Evolutionary conservation across 352 stramenopile genomes (phyloP), one percentile per base, ranked within the genome.

Genomic region (Globisporangium megalacanthum): DNA sequence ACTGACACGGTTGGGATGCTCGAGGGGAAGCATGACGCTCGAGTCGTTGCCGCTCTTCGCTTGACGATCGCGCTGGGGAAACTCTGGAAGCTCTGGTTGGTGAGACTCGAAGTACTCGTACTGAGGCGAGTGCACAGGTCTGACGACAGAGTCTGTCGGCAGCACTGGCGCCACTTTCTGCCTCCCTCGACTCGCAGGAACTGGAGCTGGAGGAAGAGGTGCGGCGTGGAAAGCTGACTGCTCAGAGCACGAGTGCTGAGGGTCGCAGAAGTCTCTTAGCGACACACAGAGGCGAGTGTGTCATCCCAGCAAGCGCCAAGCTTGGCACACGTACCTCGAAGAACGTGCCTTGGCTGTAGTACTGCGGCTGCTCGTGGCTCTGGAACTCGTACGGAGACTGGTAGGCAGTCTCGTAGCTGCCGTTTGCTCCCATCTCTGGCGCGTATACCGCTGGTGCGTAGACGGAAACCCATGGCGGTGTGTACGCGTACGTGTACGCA

Each of bases 141-240:
- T 45, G 19, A 64, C 52, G 17, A 47, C 25, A 0, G 52, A 58
- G 7, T 19, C 25, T 20, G 52, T 60, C 4, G 48, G 52, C 3
- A 37, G 52, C 19, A 51, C 58, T 36, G 58, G 58, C 3, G 33
- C 44, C 50, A 64, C 52, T 37, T 64, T 60, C 15, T 60, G 58
- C 37, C 35, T 64, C 58, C 36, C 58, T 10, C 45, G 46, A 29
- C 14, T 25, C 25, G 11, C 45, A 35, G 25, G 17, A 13, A 44
- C 11, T 1, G 36, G 52, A 31, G 52, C 22, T 7, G n/a, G n/a
- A 44, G 31, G 20, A 6, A n/a, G 6, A 15, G 20, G 17, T 20
- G 14, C 15, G 9, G 42, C 25, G 19, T 48, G 4, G 42, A 29
- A 29, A 19, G 10, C 35, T 39, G 42, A 19, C 42, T 48, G 42